Evolutionary conservation across 2,329 filamentous ascomycete genomes (phyloP), one percentile per base, ranked within the genome.

Genomic region (Fusarium musae): DNA sequence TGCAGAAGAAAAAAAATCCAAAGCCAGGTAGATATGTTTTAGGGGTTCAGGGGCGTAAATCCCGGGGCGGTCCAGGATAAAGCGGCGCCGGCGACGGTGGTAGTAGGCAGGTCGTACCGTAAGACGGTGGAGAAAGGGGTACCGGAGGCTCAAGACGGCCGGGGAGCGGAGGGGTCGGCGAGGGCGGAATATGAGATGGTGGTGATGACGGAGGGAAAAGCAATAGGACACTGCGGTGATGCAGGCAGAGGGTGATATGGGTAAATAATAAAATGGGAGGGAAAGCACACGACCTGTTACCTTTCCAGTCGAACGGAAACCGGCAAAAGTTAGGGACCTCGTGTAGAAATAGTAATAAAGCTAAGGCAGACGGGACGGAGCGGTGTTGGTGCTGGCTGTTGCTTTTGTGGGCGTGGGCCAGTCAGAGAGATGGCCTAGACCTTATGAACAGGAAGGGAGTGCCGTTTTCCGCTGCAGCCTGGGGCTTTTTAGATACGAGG

Each of bases 231-330:
- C n/a, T 28, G 61, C 36, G 40, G 13, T n/a, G 54, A 34, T 58
- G 30, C 28, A 57, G 47, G 49, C n/a, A 59, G 57, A 66, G 40
- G 46, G 54, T 28, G 52, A 57, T n/a, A 53, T 50, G 13, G 44
- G 19, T n/a, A 23, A n/a, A 52, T 47, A n/a, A 70, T 43, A 64
- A 64, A 66, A 46, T 47, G 28, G 49, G 63, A 40, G 65, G 61
- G 50, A 63, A 78, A 75, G 81, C 82, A 83, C 82, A 82, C 82
- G 82, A 83, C 80, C 80, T 80, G 69, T 82, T 83, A 67, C 82
- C 81, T 70, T 80, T 82, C 78, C 76, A 73, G 80, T 77, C 67
- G 44, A 63, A 71, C 23, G 66, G 50, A 57, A 53, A 36, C 57
- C 50, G 60, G 44, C 53, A 67, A 54, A 62, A 34, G 21, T 39